Base-by-base conservation (phyloP, 352 stramenopile species). In the Thalassiosira hispida region DNA sequence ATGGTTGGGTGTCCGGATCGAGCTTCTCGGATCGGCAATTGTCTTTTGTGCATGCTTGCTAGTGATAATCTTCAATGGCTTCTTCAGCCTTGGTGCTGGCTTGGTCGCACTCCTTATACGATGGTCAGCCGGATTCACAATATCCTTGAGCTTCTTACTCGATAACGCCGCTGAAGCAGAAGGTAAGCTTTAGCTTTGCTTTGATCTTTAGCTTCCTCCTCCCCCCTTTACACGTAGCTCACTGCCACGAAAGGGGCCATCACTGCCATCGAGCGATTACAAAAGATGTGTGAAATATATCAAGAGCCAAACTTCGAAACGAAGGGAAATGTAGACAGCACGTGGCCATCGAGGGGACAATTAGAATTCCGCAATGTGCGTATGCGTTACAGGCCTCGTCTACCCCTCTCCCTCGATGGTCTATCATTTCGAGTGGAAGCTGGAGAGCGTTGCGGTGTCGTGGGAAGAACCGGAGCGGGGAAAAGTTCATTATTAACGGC, bases 401-500 rank as follows among this genome's bases (percentile, higher is more conserved):
- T 95, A 16, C 84, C 87, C 5, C 67, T 94, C 5, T 89, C 91
- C 25, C 67, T 96, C 12, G 85, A 95, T 20, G 83, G 93, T 60
- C 89, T 95, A 62, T 91, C 89, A 5, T 97, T 98, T 66, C 29
- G 67, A 12, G 77, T 98, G 6, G 64, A 88, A 5, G 77, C 94
- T 4, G 95, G 94, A 9, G 89, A 97, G 68, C 96, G 96, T 69
- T 88, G 97, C 61, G 96, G 95, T 29, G 92, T 99, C n/a, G 94
- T 98, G 0, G 96, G 96, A 22, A 79, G 94, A 69, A 97, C 95
- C 0, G 94, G 31, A 33, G 20, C 53, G 8, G 31, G 31, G 3
- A 38, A 38, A 8, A 38, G 8, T 25, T 90, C 87, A 70, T 76
- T 98, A n/a, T 92, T 92, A 18, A 86, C 94, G 51, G 92, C 94